Evolutionary conservation across 2,329 filamentous ascomycete species (phyloP).

Genomic region (Scytalidium sp.): DNA sequence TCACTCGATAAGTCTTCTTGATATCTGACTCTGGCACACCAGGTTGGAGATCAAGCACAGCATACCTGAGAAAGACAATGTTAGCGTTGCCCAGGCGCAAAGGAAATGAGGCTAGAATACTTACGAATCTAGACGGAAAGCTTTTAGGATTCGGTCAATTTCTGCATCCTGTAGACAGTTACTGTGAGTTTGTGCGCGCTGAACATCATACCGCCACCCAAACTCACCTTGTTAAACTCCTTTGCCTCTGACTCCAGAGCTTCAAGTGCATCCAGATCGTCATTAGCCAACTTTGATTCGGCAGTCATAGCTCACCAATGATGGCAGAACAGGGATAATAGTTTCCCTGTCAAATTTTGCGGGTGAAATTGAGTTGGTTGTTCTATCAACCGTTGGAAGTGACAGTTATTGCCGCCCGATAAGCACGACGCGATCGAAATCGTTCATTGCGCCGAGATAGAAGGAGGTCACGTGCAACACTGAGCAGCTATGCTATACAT

Average conservation of each 20-base stretch:
- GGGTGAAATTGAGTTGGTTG: too few relatives aligned
- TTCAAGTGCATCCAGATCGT: constrained; percentile 74
- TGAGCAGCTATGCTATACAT: too few relatives aligned
- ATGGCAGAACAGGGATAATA: too few relatives aligned
- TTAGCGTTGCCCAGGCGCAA: constrained; percentile 8
- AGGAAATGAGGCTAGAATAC: constrained; percentile 21
- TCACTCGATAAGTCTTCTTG: constrained; percentile 90
- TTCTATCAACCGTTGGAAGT: too few relatives aligned
- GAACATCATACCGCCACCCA: not conserved
- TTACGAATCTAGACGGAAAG: constrained; percentile 76
- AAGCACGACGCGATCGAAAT: too few relatives aligned
- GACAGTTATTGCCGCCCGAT: too few relatives aligned
- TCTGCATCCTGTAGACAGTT: constrained; percentile 70
- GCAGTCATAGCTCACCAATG: constrained; percentile 27
- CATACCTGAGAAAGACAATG: constrained; percentile 60
- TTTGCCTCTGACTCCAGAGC: constrained; percentile 81
- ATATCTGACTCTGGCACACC: constrained; percentile 96
- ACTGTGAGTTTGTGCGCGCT: constrained; percentile 15
- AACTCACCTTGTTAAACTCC: constrained; percentile 79
- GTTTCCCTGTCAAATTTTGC: too few relatives aligned
- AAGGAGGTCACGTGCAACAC: too few relatives aligned
- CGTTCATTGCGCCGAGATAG: too few relatives aligned
- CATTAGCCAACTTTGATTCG: constrained; percentile 30
- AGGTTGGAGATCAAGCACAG: constrained; percentile 91
- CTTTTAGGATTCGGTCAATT: constrained; percentile 89